Percentiles rank a stretch among this genome's conserved stretches.
These are phyloP conservation scores for Mycena latifolia DNA, from an alignment of 768 basidiomycete species.

Conservation along the genomic window DNA sequence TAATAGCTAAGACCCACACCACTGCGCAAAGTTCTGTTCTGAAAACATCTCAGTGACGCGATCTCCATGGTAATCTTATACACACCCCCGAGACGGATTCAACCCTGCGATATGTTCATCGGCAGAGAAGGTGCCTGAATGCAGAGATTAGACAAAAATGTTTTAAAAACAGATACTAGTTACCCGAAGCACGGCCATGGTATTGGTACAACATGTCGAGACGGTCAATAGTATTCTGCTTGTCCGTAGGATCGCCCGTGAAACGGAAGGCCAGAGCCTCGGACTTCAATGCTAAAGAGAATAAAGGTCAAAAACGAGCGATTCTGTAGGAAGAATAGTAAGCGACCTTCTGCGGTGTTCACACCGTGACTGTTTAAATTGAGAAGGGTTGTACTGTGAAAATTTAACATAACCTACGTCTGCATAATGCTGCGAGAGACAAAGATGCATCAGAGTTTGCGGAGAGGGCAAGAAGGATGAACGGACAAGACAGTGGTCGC, in stretches of 20 bases:
- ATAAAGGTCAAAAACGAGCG: conserved; percentile 27
- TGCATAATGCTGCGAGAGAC: conserved; percentile 35
- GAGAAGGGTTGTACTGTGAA: not conserved
- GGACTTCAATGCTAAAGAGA: conserved; percentile 50
- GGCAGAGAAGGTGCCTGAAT: conserved; percentile 53
- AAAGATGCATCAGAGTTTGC: not conserved
- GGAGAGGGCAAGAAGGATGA: not conserved
- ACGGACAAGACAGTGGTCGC: conserved; percentile 38
- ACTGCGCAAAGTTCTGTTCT: conserved; percentile 56
- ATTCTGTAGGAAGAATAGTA: conserved; percentile 9
- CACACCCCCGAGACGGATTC: conserved; percentile 56
- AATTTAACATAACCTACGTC: conserved; percentile 42
- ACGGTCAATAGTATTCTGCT: conserved; percentile 53
- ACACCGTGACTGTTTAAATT: conserved; percentile 51
- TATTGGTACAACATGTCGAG: conserved; percentile 53
- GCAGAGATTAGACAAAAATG: not conserved
- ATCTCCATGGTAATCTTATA: not conserved
- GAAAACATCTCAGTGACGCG: not conserved
- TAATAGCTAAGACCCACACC: conserved; percentile 43
- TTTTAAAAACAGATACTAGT: too few species aligned
- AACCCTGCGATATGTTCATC: conserved; percentile 57
- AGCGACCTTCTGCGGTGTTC: conserved; percentile 50
- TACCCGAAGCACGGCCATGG: conserved; percentile 54
- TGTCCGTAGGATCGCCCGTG: conserved; percentile 53
- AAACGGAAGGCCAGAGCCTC: conserved; percentile 58